Conservation (phyloP, 768 basidiomycete species). For the Leccinum olivaceopallidum region DNA sequence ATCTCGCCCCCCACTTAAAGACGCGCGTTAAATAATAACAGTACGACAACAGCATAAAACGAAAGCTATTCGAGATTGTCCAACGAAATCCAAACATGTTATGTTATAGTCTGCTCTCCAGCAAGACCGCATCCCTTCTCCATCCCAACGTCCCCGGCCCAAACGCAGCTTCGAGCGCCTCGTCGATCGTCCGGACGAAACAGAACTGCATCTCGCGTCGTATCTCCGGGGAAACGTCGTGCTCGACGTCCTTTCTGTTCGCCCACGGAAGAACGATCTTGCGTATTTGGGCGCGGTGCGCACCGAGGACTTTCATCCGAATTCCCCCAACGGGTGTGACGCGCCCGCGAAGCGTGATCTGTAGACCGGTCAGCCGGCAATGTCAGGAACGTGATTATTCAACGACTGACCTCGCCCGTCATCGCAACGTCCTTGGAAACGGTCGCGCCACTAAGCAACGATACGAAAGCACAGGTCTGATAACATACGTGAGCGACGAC, state of each 20-base stretch:
- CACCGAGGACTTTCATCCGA: conserved; percentile 89
- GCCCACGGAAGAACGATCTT: conserved; percentile 84
- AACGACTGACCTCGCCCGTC: conserved; percentile 75
- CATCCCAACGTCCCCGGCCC: conserved; percentile 67
- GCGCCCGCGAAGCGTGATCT: conserved; percentile 82
- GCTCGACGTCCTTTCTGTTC: conserved; percentile 86
- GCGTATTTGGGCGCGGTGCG: conserved; percentile 81
- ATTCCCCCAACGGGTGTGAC: conserved; percentile 88
- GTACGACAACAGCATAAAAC: background rate
- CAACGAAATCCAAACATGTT: conserved; percentile 1
- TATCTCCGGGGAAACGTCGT: conserved; percentile 77
- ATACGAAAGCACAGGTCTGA: conserved; percentile 83
- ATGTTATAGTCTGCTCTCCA: conserved; percentile 57
- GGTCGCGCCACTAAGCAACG: conserved; percentile 73
- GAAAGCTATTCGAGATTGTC: background rate
- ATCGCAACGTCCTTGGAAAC: conserved; percentile 77
- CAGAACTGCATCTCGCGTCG: conserved; percentile 76
- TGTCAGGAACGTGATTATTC: background rate
- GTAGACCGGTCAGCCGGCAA: conserved; percentile 1
- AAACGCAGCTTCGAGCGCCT: conserved; percentile 83
- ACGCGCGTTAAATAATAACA: background rate
- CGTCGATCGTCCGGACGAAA: conserved; percentile 76
- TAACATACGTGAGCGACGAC: conserved; percentile 6
- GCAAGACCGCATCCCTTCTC: conserved; percentile 51
- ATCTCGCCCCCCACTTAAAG: background rate